Evolutionary conservation across 306 rosid species (phyloP).

Genomic region (Cucumis melo): DNA sequence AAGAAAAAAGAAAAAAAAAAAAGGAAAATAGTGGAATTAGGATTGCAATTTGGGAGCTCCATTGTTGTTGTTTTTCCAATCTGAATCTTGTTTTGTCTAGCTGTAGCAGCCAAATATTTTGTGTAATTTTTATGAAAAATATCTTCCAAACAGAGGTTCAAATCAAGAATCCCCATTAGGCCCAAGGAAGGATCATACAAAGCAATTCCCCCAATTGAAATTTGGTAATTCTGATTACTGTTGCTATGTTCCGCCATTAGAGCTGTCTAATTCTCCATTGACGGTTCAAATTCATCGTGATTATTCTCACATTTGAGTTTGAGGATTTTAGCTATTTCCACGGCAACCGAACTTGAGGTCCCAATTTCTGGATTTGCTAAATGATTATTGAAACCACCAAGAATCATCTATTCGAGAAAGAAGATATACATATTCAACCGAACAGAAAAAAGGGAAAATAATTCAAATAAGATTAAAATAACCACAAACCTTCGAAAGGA

Average conservation of each 20-base stretch:
- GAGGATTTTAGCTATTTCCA: neutral
- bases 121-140: slow-evolving; percentile 3
- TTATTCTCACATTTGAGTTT: neutral
- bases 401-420: neutral
- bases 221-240: neutral
- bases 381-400: too few species aligned
- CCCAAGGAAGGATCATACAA: slow-evolving; percentile 8
- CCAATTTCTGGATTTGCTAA: neutral
- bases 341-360: neutral
- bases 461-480: neutral
- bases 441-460: neutral
- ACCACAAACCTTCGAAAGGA: slow-evolving; percentile 62
- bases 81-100: slow-evolving; percentile 35
- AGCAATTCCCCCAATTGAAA: neutral
- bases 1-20: too few species aligned
- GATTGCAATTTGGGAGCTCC: slow-evolving; percentile 14
- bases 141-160: slow-evolving; percentile 15
- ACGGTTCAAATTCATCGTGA: neutral
- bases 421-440: neutral
- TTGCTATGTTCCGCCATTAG: neutral
- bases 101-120: slow-evolving; percentile 25
- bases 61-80: slow-evolving; percentile 21
- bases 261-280: slow-evolving; percentile 7
- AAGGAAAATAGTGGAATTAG: neutral
- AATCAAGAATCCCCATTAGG: slow-evolving; percentile 33